Conservation (phyloP, 2,329 filamentous ascomycete species). For the Alternaria incomplexa region DNA sequence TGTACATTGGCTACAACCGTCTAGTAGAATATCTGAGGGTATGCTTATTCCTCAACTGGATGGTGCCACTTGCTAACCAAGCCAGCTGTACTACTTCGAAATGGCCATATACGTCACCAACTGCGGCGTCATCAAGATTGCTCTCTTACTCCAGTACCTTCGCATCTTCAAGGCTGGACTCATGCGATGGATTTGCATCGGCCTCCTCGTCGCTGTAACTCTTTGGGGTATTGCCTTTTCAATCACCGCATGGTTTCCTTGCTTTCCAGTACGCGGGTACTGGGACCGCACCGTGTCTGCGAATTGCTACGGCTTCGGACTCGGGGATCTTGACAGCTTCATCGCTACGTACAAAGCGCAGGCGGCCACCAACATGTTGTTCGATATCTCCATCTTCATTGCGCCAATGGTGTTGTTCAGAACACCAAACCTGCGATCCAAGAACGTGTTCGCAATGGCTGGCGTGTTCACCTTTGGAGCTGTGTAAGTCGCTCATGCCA, state of each 20-base stretch:
- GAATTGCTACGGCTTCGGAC: slow-evolving; percentile 41
- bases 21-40: slow-evolving; percentile 25
- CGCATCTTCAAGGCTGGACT: slow-evolving; percentile 44
- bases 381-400: slow-evolving; percentile 42
- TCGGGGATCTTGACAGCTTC: slow-evolving; percentile 24
- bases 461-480: slow-evolving; percentile 42
- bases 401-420: slow-evolving; percentile 40
- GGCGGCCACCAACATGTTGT: slow-evolving; percentile 42
- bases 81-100: slow-evolving; percentile 37
- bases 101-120: slow-evolving; percentile 39
- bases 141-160: slow-evolving; percentile 45
- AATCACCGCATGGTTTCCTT: slow-evolving; percentile 42
- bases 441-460: slow-evolving; percentile 36
- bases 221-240: slow-evolving; percentile 41
- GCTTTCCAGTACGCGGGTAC: slow-evolving; percentile 30
- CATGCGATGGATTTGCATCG: slow-evolving; percentile 37
- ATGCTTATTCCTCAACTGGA: background rate
- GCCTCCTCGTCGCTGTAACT: slow-evolving; percentile 27
- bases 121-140: slow-evolving; percentile 44
- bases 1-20: slow-evolving; percentile 25
- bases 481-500: slow-evolving; percentile 29
- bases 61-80: background rate
- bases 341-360: slow-evolving; percentile 35
- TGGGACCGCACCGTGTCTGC: slow-evolving; percentile 28
- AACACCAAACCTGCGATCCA: slow-evolving; percentile 32